Evolutionary conservation across 1,284 basidiomycete species (phyloP).

Genomic region (Mycena citricolor): DNA sequence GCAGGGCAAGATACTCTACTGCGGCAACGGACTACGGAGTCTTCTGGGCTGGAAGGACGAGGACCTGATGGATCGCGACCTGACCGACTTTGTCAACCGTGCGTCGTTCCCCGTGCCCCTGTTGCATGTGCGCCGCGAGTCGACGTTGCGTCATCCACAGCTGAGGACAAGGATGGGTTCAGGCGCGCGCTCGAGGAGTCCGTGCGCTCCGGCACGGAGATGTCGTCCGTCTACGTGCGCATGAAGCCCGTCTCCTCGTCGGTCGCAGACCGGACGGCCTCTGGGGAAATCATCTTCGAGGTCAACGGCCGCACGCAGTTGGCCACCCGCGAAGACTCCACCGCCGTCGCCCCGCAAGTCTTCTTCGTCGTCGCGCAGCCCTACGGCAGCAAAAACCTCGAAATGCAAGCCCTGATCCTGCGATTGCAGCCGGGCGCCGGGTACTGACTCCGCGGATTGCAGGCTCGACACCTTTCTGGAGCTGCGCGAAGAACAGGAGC

Average conservation of each 20-base stretch:
- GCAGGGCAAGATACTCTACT: constrained; percentile 64
- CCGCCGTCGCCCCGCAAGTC: constrained; percentile 41
- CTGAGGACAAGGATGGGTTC: constrained; percentile 62
- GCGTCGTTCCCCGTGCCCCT: constrained; percentile 32
- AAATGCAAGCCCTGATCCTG: constrained; percentile 54
- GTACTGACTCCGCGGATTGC: constrained; percentile 5
- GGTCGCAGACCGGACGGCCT: constrained; percentile 8
- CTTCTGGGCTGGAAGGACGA: constrained; percentile 74
- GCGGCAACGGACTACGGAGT: constrained; percentile 66
- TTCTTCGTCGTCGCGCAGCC: constrained; percentile 76
- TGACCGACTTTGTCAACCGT: constrained; percentile 69
- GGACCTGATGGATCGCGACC: constrained; percentile 67
- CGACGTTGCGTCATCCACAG: constrained; percentile 35
- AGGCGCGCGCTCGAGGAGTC: constrained; percentile 54
- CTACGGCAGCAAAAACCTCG: constrained; percentile 70
- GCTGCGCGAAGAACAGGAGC: constrained; percentile 76
- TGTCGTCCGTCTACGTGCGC: constrained; percentile 59
- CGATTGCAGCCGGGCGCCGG: constrained; percentile 1
- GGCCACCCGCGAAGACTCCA: constrained; percentile 34
- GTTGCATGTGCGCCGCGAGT: not conserved
- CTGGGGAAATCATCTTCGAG: constrained; percentile 66
- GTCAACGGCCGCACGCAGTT: constrained; percentile 68
- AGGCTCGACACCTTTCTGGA: constrained; percentile 80
- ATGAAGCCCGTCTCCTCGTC: constrained; percentile 46
- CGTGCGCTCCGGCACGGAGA: constrained; percentile 43